These are phyloP conservation scores for Linderniella brevidens DNA, from an alignment of 257 asterid species.

Conservation along the genomic window DNA sequence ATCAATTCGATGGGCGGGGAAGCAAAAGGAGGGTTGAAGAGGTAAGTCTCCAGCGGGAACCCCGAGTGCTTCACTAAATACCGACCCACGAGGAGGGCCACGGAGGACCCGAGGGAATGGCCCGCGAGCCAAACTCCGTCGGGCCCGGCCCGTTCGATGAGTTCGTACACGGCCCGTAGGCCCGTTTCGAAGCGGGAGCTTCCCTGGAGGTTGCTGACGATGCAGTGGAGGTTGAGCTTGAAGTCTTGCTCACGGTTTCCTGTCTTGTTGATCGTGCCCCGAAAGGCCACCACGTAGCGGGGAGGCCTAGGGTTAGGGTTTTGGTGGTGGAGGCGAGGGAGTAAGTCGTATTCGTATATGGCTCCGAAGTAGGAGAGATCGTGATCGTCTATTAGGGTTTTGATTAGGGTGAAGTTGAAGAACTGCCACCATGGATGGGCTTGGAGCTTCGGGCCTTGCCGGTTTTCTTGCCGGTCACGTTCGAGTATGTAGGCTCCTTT, in stretches of 20 bases:
- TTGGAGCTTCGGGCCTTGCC: slow-evolving; percentile 30
- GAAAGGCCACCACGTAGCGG: slow-evolving; percentile 36
- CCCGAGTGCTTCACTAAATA: slow-evolving; percentile 22
- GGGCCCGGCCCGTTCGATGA: slow-evolving; percentile 13
- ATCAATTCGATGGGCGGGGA: slow-evolving; percentile 44
- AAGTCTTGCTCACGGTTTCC: slow-evolving; percentile 31
- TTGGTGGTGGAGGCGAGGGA: slow-evolving; percentile 3
- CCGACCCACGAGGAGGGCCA: slow-evolving; percentile 46
- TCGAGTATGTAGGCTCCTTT: slow-evolving; percentile 50
- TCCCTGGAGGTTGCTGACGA: slow-evolving; percentile 27
- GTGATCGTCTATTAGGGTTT: slow-evolving; percentile 26
- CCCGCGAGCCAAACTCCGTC: slow-evolving; percentile 55
- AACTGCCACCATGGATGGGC: slow-evolving; percentile 77
- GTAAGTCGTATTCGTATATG: slow-evolving; percentile 23
- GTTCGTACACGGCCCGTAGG: slow-evolving; percentile 10
- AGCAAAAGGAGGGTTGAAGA: slow-evolving; percentile 59
- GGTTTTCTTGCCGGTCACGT: slow-evolving; percentile 39
- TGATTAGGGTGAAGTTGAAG: slow-evolving; percentile 33
- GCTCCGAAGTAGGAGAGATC: slow-evolving; percentile 50
- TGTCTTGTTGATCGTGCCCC: slow-evolving; percentile 41
- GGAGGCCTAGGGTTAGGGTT: slow-evolving; percentile 21
- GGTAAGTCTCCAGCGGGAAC: slow-evolving; percentile 35
- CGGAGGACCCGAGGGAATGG: slow-evolving; percentile 58
- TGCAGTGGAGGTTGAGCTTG: slow-evolving; percentile 36
- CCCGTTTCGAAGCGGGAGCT: slow-evolving; percentile 34